These are phyloP conservation scores for Cryptococcus deneoformans DNA, from an alignment of 1,284 basidiomycete species.

Conservation along the genomic window DNA sequence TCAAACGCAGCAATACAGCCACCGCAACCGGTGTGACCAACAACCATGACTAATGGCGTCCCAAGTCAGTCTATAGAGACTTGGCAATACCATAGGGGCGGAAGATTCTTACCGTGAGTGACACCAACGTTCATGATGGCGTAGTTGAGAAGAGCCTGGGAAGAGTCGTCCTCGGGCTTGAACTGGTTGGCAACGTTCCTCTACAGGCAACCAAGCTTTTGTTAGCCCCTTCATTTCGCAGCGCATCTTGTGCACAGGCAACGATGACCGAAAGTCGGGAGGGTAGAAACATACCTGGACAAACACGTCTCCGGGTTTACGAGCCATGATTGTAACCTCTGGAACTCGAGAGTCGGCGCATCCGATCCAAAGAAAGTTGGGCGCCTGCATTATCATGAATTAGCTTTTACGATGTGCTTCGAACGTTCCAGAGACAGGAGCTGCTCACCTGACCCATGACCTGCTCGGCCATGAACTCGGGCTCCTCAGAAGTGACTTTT, in stretches of 20 bases:
- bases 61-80: not conserved
- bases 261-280: not conserved
- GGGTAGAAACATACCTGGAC: slow-evolving; percentile 51
- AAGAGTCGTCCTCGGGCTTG: slow-evolving; percentile 72
- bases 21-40: slow-evolving; percentile 78
- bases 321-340: slow-evolving; percentile 41
- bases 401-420: slow-evolving; percentile 2
- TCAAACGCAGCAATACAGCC: slow-evolving; percentile 63
- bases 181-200: slow-evolving; percentile 62
- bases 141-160: slow-evolving; percentile 73
- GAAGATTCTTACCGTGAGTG: slow-evolving; percentile 65
- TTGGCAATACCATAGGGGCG: not conserved
- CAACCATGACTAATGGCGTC: slow-evolving; percentile 62
- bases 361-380: slow-evolving; percentile 48
- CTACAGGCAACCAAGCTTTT: slow-evolving; percentile 6
- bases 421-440: not conserved
- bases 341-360: slow-evolving; percentile 50
- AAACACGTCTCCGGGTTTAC: slow-evolving; percentile 64
- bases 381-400: slow-evolving; percentile 20
- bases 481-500: slow-evolving; percentile 24
- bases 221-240: not conserved
- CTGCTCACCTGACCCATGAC: slow-evolving; percentile 41
- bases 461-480: slow-evolving; percentile 33
- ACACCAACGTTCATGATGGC: slow-evolving; percentile 76
- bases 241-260: not conserved